Base-by-base conservation (phyloP, 148 eudicot genomes). In the Camellia granthamiana region DNA sequence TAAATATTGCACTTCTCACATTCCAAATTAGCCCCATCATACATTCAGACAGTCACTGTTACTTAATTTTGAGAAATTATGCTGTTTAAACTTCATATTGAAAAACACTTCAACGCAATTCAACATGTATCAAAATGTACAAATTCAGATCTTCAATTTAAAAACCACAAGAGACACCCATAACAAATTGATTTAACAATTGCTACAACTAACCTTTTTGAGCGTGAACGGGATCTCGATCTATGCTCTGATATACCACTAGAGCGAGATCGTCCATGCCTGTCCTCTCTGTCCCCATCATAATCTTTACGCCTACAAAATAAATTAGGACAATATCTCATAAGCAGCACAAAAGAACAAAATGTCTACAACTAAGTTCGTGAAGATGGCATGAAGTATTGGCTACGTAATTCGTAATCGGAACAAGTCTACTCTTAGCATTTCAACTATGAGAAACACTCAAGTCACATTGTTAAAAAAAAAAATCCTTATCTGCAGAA, bases 221-320 rank as follows among this genome's bases (percentile, higher is more conserved):
- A 93, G 61, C 90, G 94, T 14, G 95, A 91, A 43, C 92, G 97
- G 61, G 97, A 90, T 70, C 90, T 81, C 65, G 98, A 92, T 84
- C 92, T 91, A 82, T 84, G 91, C 83, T 89, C 94, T 56, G 99
- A 91, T 88, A 85, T 91, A 69, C 87, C 89, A 76, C 84, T 88
- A 3, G 97, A 90, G 73, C 72, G 95, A 85, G 99, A 97, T 51
- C 86, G 85, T 19, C 88, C 84, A 73, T 77, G 89, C 78, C 92
- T 89, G 58, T 86, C 94, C 77, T 94, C 98, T 84, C 87, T 85
- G 72, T 90, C 97, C 75, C 84, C 87, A 42, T 94, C 60, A 52
- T 21, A 72, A 23, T 49, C 60, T 72, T 12, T 52, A 7, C 43
- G 60, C 42, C 75, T 51, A 12, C 42, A 51, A 51, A 16, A 42